phyloP scores from a whole-genome alignment of 2,329 filamentous ascomycete genomes.

The Pyrenochaeta sp. region DNA sequence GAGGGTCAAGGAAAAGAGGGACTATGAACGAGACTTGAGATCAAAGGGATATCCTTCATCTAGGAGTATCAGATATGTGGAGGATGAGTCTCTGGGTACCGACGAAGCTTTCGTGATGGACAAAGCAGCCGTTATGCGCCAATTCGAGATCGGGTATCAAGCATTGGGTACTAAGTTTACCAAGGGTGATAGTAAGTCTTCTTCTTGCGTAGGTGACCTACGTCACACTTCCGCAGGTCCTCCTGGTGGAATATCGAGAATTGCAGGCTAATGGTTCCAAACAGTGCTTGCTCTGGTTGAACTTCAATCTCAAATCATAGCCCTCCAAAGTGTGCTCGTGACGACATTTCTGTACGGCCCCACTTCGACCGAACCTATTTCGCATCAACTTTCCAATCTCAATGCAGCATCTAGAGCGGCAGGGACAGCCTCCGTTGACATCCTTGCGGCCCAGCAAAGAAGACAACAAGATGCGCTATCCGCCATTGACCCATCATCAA shows the following conservation, averaged over 20 bases:
- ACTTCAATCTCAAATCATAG: constrained; percentile 46
- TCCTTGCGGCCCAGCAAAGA: constrained; percentile 33
- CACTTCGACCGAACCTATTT: constrained; percentile 39
- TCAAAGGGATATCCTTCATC: constrained; percentile 39
- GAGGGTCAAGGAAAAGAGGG: constrained; percentile 41
- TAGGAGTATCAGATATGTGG: constrained; percentile 34
- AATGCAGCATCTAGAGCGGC: constrained; percentile 40
- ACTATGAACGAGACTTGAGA: constrained; percentile 35
- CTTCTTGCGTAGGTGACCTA: not conserved
- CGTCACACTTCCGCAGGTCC: too few relatives aligned
- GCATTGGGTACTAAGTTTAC: constrained; percentile 39
- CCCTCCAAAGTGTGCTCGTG: constrained; percentile 40
- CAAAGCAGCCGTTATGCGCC: constrained; percentile 39
- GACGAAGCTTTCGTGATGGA: constrained; percentile 42
- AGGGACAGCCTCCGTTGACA: constrained; percentile 36
- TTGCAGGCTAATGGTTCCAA: not conserved
- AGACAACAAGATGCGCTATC: constrained; percentile 29
- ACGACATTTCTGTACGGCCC: constrained; percentile 46
- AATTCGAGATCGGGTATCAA: constrained; percentile 39
- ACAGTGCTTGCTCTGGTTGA: constrained; percentile 40
- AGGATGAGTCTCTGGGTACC: constrained; percentile 31
- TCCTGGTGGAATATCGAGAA: too few relatives aligned
- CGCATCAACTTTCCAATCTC: constrained; percentile 39
- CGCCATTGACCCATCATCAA: constrained; percentile 21
- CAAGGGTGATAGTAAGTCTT: constrained; percentile 40